phyloP scores from a whole-genome alignment of 257 asterid species.

The Solanum bulbocastanum region DNA sequence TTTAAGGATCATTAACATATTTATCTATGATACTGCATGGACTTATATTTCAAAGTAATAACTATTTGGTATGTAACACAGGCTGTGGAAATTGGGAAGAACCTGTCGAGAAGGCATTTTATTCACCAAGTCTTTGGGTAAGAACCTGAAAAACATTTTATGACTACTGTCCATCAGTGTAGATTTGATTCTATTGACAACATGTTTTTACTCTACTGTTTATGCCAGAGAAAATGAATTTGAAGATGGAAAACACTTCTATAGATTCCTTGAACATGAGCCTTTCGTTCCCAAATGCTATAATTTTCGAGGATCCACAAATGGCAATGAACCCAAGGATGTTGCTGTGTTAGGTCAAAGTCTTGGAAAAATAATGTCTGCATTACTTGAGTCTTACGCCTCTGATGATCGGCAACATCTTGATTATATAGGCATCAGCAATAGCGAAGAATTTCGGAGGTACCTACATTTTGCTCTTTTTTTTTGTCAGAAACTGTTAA shows the following conservation, averaged over 20 bases:
- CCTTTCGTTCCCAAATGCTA: conserved; percentile 72
- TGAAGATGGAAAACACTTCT: conserved; percentile 80
- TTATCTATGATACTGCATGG: not conserved
- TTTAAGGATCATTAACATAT: not conserved
- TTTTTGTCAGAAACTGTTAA: not conserved
- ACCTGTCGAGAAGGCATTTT: conserved; percentile 64
- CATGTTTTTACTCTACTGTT: not conserved
- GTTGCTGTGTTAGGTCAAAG: conserved; percentile 44
- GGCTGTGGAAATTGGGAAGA: conserved; percentile 83
- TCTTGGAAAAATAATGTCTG: conserved; percentile 65
- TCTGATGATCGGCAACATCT: conserved; percentile 55
- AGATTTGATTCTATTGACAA: not conserved
- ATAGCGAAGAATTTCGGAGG: conserved; percentile 97
- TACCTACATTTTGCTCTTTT: not conserved
- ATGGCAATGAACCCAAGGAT: conserved; percentile 51
- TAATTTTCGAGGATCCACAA: conserved; percentile 64
- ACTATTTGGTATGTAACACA: conserved; percentile 4
- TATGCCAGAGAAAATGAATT: conserved; percentile 64
- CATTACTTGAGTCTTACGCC: conserved; percentile 73
- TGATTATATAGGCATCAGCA: conserved; percentile 70
- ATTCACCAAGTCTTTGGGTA: conserved; percentile 90
- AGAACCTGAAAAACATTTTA: conserved; percentile 4
- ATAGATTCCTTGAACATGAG: conserved; percentile 85
- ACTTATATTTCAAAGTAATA: not conserved
- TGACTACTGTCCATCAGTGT: not conserved